Evolutionary conservation across 306 rosid species (phyloP), one percentile per base, ranked within the genome.

Genomic region (Casuarina equisetifolia): DNA sequence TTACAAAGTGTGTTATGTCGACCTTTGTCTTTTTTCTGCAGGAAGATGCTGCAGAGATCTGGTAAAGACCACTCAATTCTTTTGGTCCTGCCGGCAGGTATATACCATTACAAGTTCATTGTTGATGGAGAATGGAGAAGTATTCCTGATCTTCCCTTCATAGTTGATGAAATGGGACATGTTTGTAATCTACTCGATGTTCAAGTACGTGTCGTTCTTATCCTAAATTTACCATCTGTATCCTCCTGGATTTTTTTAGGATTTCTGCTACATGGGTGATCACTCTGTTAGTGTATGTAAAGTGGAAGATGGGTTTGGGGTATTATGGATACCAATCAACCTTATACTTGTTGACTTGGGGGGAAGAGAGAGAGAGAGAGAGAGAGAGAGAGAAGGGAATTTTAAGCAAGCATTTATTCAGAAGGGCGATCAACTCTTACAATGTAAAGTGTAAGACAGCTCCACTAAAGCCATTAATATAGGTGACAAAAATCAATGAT

Each of bases 71-170:
- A 84, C 76, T 83, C 94, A 4, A 72, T 91, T 74, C 83, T 94
- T 64, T 6, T 90, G 78, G 96, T 94, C 79, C 91, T 94, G 77
- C 91, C 96, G 39, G 81, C 89, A 39, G 98, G 98, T 74, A 75
- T 89, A 72, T 94, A 90, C 83, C 98, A 87, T 85, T 94, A 91
- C 88, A 91, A 82, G 90, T 84, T 91, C 82, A 73, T 88, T 57
- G 96, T 94, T n/a, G 98, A 94, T 80, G 94, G 93, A 48, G 91
- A 94, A 69, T 79, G 81, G 86, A 89, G 92, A 88, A 87, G 85
- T 78, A 82, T 80, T 78, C 97, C 97, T 11, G 98, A 94, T 25
- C 91, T 89, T 81, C 91, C 97, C 69, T 89, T 48, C 72, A 83
- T 81, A 82, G 85, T 92, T 72, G 97, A 90, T 69, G 97, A 93